Conservation (phyloP, 306 rosid genomes). For the Vigna hirtella region DNA sequence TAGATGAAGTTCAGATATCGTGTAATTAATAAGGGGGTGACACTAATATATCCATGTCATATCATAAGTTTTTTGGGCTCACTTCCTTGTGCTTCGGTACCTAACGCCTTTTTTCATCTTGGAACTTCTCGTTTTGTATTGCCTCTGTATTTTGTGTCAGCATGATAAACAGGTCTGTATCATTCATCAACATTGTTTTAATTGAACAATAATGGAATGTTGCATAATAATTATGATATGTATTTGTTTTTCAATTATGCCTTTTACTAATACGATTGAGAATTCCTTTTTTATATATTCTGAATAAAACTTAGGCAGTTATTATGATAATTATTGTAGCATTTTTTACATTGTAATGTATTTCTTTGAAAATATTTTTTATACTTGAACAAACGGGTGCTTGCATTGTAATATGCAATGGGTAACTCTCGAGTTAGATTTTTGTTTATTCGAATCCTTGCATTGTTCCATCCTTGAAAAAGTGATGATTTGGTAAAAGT, state of each 20-base stretch:
- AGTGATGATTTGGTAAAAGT: neutral
- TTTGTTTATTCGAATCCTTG: no score
- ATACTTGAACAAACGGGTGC: neutral
- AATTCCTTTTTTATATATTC: neutral
- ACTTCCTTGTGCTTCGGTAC: neutral
- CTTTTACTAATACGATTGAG: neutral
- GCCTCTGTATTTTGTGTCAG: neutral
- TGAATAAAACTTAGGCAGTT: neutral
- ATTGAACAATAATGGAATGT: neutral
- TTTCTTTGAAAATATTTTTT: neutral
- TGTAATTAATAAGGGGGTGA: conserved; percentile 55
- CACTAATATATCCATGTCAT: conserved; percentile 24
- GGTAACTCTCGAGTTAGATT: neutral
- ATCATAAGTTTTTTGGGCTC: conserved; percentile 25
- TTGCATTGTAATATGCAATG: neutral
- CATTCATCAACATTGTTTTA: conserved; percentile 5
- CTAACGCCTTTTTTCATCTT: conserved; percentile 29
- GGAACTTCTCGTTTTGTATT: conserved; percentile 1
- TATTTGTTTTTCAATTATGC: neutral
- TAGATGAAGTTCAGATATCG: conserved; percentile 44
- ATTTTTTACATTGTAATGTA: neutral
- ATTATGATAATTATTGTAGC: neutral
- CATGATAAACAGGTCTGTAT: neutral
- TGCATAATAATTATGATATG: neutral
- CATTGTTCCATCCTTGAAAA: no score